phyloP scores from a whole-genome alignment of 495 filamentous ascomycete genomes.

The Penicillium bovifimosum region DNA sequence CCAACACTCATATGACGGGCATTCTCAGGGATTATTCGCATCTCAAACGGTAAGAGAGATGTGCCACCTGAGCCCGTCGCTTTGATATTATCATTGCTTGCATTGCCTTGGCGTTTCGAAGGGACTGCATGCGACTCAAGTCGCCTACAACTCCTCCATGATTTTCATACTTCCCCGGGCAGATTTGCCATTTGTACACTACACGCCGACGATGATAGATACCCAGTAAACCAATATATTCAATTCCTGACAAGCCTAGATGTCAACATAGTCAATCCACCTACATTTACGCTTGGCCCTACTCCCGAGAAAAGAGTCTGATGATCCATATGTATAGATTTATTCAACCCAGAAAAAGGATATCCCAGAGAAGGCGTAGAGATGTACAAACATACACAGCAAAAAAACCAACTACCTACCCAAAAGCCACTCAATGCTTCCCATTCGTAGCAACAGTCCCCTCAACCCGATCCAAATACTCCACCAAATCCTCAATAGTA shows the following conservation, averaged over 20 bases:
- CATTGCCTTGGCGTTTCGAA: conserved; percentile 23
- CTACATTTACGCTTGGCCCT: background rate
- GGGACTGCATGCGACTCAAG: background rate
- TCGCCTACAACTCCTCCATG: background rate
- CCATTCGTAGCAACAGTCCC: conserved; percentile 32
- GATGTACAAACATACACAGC: conserved; percentile 20
- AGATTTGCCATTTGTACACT: conserved; percentile 13
- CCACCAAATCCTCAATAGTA: conserved; percentile 87
- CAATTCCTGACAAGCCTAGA: background rate
- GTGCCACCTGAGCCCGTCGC: background rate
- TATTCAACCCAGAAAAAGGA: conserved; percentile 11
- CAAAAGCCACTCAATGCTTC: conserved; percentile 24
- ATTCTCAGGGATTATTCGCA: conserved; percentile 81
- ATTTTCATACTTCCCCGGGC: background rate
- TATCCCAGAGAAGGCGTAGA: conserved; percentile 14
- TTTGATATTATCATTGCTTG: conserved; percentile 1
- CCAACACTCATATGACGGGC: conserved; percentile 88
- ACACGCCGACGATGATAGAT: conserved; percentile 25
- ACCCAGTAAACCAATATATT: conserved; percentile 22
- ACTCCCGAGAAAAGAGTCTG: conserved; percentile 1
- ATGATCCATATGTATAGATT: conserved; percentile 16
- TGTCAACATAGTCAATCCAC: background rate
- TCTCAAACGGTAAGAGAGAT: conserved; percentile 40
- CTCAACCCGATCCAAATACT: conserved; percentile 60
- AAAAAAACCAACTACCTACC: conserved; percentile 8